A percentile compares a stretch with the other conserved stretches of the same genome.
phyloP scores from a whole-genome alignment of 257 asterid species.

The Ballota nigra region DNA sequence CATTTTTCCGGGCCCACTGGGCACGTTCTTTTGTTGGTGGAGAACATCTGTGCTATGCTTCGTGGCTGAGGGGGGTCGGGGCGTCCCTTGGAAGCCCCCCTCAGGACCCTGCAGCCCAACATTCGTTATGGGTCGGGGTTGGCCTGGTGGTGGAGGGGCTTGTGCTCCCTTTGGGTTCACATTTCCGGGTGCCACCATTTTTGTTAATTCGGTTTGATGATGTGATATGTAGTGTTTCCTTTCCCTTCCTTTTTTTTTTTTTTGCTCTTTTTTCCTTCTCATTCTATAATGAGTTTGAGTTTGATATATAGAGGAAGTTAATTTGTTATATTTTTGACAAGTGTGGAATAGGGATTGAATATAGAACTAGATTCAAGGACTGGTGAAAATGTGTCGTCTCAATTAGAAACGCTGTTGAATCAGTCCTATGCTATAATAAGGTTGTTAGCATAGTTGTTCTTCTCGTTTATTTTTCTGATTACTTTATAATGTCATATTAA shows the following conservation, averaged over 20 bases:
- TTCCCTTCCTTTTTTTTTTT: too few relatives aligned
- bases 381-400: neutral
- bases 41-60: slow-evolving; percentile 64
- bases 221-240: neutral
- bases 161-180: slow-evolving; percentile 38
- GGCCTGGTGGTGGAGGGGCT: slow-evolving; percentile 52
- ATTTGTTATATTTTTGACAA: slow-evolving; percentile 27
- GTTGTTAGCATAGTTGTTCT: neutral
- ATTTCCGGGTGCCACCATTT: slow-evolving; percentile 55
- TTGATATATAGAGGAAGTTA: slow-evolving; percentile 1
- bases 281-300: neutral
- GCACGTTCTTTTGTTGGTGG: slow-evolving; percentile 50
- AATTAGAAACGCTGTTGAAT: slow-evolving; percentile 2
- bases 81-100: slow-evolving; percentile 40
- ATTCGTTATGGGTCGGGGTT: slow-evolving; percentile 34
- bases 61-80: slow-evolving; percentile 42
- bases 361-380: neutral
- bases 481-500: neutral
- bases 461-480: neutral
- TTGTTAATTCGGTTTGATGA: neutral
- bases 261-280: neutral
- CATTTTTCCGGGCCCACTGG: slow-evolving; percentile 45
- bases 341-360: slow-evolving; percentile 30
- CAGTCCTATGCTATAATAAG: neutral
- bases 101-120: slow-evolving; percentile 22